These are phyloP conservation scores for Xylaria sp. DNA, from an alignment of 2,329 filamentous ascomycete species.

Conservation along the genomic window DNA sequence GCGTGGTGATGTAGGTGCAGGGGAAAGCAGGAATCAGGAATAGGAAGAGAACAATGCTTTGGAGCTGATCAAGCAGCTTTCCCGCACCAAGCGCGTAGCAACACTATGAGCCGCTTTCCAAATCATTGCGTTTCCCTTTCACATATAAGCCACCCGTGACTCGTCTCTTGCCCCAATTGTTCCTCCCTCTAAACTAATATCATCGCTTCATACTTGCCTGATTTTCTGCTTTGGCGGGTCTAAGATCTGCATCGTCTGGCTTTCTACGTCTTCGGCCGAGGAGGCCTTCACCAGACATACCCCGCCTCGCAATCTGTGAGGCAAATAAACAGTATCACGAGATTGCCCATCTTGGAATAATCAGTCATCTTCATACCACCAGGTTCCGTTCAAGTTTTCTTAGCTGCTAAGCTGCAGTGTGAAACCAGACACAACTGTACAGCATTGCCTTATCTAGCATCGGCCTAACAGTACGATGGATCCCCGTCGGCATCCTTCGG, in stretches of 20 bases:
- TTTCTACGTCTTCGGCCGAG: constrained; percentile 1
- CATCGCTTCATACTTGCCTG: constrained; percentile 11
- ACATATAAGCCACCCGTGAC: constrained; percentile 21
- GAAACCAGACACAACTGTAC: neutral
- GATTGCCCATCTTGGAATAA: constrained; percentile 11
- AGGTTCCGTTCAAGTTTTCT: neutral
- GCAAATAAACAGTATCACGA: constrained; percentile 8
- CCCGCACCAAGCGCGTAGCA: constrained; percentile 13
- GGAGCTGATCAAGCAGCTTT: neutral
- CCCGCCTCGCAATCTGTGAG: constrained; percentile 11
- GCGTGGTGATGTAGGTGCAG: constrained; percentile 7
- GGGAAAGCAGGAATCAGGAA: too few relatives aligned
- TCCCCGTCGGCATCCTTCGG: constrained; percentile 29
- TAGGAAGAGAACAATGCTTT: neutral
- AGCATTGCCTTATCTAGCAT: neutral
- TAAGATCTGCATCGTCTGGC: constrained; percentile 7
- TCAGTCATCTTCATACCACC: constrained; percentile 1
- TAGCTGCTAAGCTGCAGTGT: neutral
- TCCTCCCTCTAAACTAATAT: constrained; percentile 3
- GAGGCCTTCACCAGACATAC: neutral
- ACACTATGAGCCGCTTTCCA: constrained; percentile 1
- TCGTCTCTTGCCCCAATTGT: constrained; percentile 12
- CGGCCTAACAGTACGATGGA: constrained; percentile 26
- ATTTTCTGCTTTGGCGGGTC: neutral
- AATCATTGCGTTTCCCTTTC: neutral